Evolutionary conservation across 345 rosid genomes (phyloP).

Genomic region (Hibiscus syriacus): DNA sequence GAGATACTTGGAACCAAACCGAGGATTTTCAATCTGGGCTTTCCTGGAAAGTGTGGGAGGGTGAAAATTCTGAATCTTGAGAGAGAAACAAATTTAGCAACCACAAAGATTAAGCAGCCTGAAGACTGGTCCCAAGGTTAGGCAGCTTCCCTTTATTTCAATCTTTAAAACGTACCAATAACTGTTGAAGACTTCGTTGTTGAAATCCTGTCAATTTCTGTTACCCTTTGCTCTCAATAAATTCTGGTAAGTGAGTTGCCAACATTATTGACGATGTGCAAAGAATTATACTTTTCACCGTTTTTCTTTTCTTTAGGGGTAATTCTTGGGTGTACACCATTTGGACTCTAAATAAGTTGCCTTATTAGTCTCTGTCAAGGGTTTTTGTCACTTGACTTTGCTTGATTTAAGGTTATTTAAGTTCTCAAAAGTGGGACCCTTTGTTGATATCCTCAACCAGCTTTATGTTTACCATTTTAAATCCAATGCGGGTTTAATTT

Average conservation of each 20-base stretch:
- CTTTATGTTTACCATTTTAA: background rate
- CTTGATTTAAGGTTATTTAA: background rate
- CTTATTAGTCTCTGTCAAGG: background rate
- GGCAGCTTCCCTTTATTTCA: background rate
- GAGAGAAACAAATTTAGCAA: background rate
- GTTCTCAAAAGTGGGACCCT: background rate
- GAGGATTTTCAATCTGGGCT: background rate
- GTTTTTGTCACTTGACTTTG: background rate
- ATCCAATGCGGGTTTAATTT: too few species aligned
- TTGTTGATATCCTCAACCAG: background rate
- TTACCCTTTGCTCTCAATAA: background rate
- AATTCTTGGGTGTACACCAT: background rate
- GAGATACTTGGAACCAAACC: background rate
- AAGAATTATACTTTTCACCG: background rate
- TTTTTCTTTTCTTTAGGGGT: too few species aligned
- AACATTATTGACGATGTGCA: too few species aligned
- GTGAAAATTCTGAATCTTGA: background rate
- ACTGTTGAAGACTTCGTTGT: background rate
- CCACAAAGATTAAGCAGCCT: background rate
- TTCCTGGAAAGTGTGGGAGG: background rate
- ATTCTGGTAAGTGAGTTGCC: too few species aligned
- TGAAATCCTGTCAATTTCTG: background rate
- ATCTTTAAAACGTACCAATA: background rate
- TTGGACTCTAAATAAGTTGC: background rate
- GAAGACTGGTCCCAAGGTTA: background rate